A percentile compares a stretch with the other conserved stretches of the same genome.
Evolutionary conservation across 441 rosid genomes (phyloP).

Genomic region (Populus hybrid): DNA sequence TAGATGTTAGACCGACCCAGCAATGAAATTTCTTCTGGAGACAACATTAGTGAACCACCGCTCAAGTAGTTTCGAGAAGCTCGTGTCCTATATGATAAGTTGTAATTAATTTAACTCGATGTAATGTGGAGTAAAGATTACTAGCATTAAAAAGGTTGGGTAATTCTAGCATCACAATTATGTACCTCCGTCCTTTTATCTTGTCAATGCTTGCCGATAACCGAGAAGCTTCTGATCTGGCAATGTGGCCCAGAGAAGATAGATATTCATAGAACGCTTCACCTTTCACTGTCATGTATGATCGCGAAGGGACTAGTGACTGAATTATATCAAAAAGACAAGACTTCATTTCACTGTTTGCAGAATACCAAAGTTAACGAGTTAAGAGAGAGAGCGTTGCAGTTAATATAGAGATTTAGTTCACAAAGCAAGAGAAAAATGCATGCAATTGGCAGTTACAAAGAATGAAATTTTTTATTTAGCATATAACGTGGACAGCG

Average conservation of each 20-base stretch:
- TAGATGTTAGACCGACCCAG: conserved; percentile 43
- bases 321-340: conserved; percentile 40
- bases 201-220: conserved; percentile 37
- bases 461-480: neutral
- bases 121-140: neutral
- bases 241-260: conserved; percentile 62
- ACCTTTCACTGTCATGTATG: conserved; percentile 54
- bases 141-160: neutral
- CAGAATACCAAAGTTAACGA: conserved; percentile 4
- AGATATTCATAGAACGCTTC: conserved; percentile 63
- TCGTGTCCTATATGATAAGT: conserved; percentile 19
- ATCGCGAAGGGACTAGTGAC: conserved; percentile 57
- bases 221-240: conserved; percentile 65
- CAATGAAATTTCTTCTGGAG: conserved; percentile 65
- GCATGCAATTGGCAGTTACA: conserved; percentile 3
- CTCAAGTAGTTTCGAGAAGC: conserved; percentile 67
- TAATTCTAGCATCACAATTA: conserved; percentile 6
- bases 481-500: too few species aligned
- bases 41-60: conserved; percentile 47
- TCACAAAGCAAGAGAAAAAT: neutral
- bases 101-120: conserved; percentile 8
- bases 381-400: neutral
- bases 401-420: neutral
- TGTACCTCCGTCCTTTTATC: conserved; percentile 51
- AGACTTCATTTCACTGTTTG: conserved; percentile 51